Evolutionary conservation across 805 yeast species (phyloP), one percentile per base, ranked within the genome.

Genomic region (Wickerhamomyces bisporus): DNA sequence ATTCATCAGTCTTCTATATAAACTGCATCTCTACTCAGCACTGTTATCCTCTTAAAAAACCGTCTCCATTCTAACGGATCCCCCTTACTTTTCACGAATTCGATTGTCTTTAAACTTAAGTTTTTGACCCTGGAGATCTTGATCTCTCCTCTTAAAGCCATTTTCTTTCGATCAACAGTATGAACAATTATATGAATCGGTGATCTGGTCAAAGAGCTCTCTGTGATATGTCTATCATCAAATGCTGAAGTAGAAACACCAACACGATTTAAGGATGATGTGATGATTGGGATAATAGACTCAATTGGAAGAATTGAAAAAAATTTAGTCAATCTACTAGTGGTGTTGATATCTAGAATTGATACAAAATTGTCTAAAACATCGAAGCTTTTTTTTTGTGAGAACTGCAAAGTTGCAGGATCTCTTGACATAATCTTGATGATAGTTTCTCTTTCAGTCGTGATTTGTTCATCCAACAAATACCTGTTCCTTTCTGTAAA

Each of bases 61-160:
- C 78, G 60, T 57, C 88, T 67, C 88, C 88, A 81, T 54, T 81
- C 88, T 29, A 81, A 53, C 0, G 88, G 87, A 58, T 81, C 87
- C 0, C 84, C 86, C 26, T 69, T 68, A 3, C 70, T 62, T 46
- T 75, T 76, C 26, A 70, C 57, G 48, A 81, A 79, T 37, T 71
- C 75, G 0, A 81, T 65, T 36, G 70, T 72, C 40, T 73, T 68
- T 36, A 71, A 61, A 10, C 57, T 53, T 36, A 62, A 48, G 21
- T 63, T 62, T 24, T 64, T 68, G 1, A 72, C 52, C 26, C 59
- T 55, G 3, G 63, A 53, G 10, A 78, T 64, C 20, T 61, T 63
- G 34, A 77, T 66, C 17, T 60, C 56, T 0, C 85, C 84, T 19
- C 64, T 52, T 6, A 78, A 51, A 1, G 60, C 65, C 43, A 64